Percentiles rank a stretch among this genome's conserved stretches.
Conservation (phyloP, 2,329 filamentous ascomycete species). For the Ceratocystis albifundus region DNA sequence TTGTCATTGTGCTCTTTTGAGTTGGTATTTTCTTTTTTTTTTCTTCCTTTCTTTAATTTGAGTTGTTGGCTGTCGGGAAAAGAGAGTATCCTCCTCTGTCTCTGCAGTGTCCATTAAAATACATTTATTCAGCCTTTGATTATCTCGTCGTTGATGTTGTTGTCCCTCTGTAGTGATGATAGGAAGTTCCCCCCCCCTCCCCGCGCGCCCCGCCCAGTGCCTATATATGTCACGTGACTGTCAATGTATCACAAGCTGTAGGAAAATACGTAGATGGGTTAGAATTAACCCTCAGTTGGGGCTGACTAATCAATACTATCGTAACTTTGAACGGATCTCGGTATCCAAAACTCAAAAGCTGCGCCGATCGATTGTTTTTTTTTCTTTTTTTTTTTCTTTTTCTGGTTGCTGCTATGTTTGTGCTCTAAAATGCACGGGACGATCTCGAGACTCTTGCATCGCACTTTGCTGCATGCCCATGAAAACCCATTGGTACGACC, state of each 20-base stretch:
- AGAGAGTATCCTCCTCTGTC: neutral
- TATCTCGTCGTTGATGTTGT: neutral
- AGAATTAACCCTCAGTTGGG: too few relatives aligned
- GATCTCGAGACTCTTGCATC: conserved; percentile 34
- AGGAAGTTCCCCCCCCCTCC: too few relatives aligned
- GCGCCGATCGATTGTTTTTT: neutral
- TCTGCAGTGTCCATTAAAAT: neutral
- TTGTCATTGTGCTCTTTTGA: neutral
- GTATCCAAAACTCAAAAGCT: neutral
- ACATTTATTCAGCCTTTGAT: neutral
- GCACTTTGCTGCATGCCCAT: conserved; percentile 40
- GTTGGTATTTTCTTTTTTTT: conserved; percentile 6
- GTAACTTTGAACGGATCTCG: neutral
- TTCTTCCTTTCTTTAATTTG: neutral
- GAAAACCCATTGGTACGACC: conserved; percentile 70
- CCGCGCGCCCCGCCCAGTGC: too few relatives aligned
- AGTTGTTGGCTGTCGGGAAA: neutral
- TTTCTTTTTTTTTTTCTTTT: too few relatives aligned
- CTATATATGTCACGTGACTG: too few relatives aligned
- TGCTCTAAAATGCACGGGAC: conserved; percentile 28
- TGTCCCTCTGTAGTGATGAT: neutral
- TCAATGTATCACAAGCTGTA: neutral
- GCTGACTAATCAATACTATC: too few relatives aligned
- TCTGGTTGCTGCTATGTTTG: neutral
- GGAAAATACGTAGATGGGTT: too few relatives aligned